Percentiles rank a stretch among this genome's conserved stretches.
phyloP scores from a whole-genome alignment of 2,329 filamentous ascomycete species.

The Westerdykella sp. region DNA sequence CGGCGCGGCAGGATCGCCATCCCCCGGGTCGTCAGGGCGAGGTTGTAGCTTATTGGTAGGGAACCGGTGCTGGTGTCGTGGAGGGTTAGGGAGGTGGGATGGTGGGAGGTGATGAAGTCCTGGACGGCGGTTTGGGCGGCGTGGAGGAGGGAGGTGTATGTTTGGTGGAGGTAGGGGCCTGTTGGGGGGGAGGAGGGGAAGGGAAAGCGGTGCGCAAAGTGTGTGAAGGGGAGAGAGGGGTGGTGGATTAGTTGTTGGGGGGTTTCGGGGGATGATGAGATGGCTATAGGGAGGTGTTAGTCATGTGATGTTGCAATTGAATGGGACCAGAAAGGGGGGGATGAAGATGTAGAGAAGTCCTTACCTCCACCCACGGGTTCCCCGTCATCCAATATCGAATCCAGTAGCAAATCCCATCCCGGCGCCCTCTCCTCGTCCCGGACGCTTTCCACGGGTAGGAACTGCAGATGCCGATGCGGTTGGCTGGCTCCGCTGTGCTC shows the following conservation, averaged over 20 bases:
- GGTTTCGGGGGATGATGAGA: not conserved
- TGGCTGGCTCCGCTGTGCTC: slow-evolving; percentile 64
- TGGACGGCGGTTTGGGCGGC: slow-evolving; percentile 31
- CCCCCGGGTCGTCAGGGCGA: slow-evolving; percentile 49
- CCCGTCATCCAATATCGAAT: slow-evolving; percentile 29
- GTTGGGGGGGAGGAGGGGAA: slow-evolving; percentile 22
- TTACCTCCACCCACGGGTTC: not conserved
- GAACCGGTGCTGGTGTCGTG: slow-evolving; percentile 30
- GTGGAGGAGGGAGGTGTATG: slow-evolving; percentile 32
- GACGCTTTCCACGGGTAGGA: slow-evolving; percentile 63
- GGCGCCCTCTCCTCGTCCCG: slow-evolving; percentile 39
- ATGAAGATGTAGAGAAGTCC: not conserved
- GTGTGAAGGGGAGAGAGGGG: slow-evolving; percentile 42
- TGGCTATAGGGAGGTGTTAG: not conserved
- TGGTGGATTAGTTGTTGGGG: slow-evolving; percentile 12
- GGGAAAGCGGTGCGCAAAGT: slow-evolving; percentile 43
- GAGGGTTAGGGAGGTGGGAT: slow-evolving; percentile 17
- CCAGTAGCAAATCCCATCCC: slow-evolving; percentile 48
- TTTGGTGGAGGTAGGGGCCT: slow-evolving; percentile 25
- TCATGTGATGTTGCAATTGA: not conserved
- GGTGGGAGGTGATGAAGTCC: slow-evolving; percentile 38
- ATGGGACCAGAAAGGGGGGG: not conserved
- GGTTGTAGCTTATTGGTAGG: slow-evolving; percentile 51
- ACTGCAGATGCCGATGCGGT: slow-evolving; percentile 64
- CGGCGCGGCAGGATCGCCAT: slow-evolving; percentile 51